Base-by-base conservation (phyloP, 2,329 filamentous ascomycete species). In the Ophiostoma ips region DNA sequence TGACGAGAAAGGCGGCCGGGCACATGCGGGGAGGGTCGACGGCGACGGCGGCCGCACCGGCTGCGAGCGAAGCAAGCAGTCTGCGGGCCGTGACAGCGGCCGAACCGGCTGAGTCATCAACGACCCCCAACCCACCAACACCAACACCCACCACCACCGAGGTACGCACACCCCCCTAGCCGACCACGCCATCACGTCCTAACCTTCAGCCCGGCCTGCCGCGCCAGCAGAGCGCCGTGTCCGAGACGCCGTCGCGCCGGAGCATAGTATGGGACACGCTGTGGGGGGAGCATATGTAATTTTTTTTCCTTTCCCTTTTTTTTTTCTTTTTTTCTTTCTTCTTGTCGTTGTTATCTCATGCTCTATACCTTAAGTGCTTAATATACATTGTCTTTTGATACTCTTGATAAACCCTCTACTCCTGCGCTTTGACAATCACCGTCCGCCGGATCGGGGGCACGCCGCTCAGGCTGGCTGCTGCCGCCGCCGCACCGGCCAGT, bases 1-100 rank as follows among this genome's bases (percentile, higher is more conserved):
- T 84, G 66, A 89, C 87, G 63, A 82, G 84, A 33, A 89, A 87
- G 62, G 83, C 84, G 34, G 64, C 80, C n/a, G n/a, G 10, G 77
- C 76, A 2, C 31, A 38, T 31, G 43, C 36, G 11, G 15, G 21
- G 5, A 13, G 15, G 8, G 31, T 18, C 43, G 12, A 3, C 16
- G 43, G 11, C 18, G 11, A 8, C 24, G 24, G 24, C 24, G 24
- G 24, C 24, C 41, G 18, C 6, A 12, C 28, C 4, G 12, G 30
- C 5, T 30, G 72, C 71, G 21, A 77, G 75, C 59, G 76, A 79
- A 63, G 77, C 76, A 4, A 79, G 77, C 58, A 78, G 76, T 37
- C 61, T 79, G 16, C 71, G 73, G 12, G 71, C 33, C 24, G 28
- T 13, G 19, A 37, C 33, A 5, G 11, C 11, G 10, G 49, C 28